phyloP scores from a whole-genome alignment of 768 basidiomycete species.

The Lentinula edodes region DNA sequence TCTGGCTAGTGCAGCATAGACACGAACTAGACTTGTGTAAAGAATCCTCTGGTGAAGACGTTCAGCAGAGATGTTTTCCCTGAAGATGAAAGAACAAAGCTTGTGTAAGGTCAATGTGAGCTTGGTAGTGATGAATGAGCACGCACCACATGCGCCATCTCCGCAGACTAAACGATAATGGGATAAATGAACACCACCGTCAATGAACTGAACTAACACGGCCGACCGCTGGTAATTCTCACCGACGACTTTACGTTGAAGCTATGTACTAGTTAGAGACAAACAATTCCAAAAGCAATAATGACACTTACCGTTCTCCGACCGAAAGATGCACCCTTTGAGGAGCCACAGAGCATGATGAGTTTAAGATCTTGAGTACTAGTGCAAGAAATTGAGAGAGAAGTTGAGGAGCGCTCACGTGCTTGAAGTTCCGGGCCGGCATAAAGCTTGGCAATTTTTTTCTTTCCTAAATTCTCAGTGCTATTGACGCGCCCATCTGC shows the following conservation, averaged over 20 bases:
- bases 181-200: not conserved
- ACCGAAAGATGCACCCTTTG: slow-evolving; percentile 11
- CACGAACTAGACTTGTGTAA: slow-evolving; percentile 88
- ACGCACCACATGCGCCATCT: slow-evolving; percentile 89
- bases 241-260: slow-evolving; percentile 38
- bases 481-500: not conserved
- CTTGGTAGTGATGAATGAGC: slow-evolving; percentile 8
- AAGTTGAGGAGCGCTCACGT: not conserved
- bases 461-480: not conserved
- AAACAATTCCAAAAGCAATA: not conserved
- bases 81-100: slow-evolving; percentile 20
- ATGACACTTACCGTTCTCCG: slow-evolving; percentile 9
- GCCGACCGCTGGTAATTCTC: not conserved
- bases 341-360: slow-evolving; percentile 9
- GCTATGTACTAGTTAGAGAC: slow-evolving; percentile 19
- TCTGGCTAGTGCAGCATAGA: not conserved
- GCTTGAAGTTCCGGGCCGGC: not conserved
- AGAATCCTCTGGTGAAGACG: slow-evolving; percentile 87
- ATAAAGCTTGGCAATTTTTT: not conserved
- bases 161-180: slow-evolving; percentile 75
- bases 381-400: not conserved
- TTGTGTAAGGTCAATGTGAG: slow-evolving; percentile 15
- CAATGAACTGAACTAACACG: not conserved
- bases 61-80: slow-evolving; percentile 84
- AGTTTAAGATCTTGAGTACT: not conserved